Evolutionary conservation across 1,284 basidiomycete genomes (phyloP).

Genomic region (Microbotryum silenes-acaulis): DNA sequence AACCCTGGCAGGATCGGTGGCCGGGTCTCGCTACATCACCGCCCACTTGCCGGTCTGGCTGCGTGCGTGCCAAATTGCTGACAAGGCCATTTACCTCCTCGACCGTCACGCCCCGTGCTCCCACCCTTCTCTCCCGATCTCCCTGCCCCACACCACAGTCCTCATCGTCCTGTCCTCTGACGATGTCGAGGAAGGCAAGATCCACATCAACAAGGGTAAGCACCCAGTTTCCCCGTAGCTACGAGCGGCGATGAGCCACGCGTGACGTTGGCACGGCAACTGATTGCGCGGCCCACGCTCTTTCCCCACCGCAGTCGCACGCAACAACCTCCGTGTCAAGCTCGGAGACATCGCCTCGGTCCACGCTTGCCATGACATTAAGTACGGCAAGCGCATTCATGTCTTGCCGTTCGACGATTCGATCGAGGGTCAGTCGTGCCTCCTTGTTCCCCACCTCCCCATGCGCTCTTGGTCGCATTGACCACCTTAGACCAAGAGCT

Average conservation of each 20-base stretch:
- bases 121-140: too few species aligned
- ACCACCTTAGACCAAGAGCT: neutral
- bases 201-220: conserved; percentile 87
- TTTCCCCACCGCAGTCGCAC: conserved; percentile 57
- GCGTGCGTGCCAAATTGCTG: neutral
- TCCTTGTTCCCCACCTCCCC: neutral
- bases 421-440: conserved; percentile 59
- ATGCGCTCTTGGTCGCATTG: neutral
- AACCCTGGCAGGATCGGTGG: neutral
- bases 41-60: neutral
- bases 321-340: conserved; percentile 96
- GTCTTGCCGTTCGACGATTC: conserved; percentile 98
- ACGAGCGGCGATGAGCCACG: neutral
- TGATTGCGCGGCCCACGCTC: neutral
- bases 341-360: conserved; percentile 93
- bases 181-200: conserved; percentile 93
- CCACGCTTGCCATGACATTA: conserved; percentile 94
- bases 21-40: neutral
- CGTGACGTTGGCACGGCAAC: too few species aligned
- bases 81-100: too few species aligned
- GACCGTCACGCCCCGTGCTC: too few species aligned
- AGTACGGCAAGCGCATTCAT: conserved; percentile 97
- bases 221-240: too few species aligned
- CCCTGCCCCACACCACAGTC: conserved; percentile 45
- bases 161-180: conserved; percentile 92